Evolutionary conservation across 2,329 filamentous ascomycete genomes (phyloP), one percentile per base, ranked within the genome.

Genomic region (Exophiala dermatitidis): DNA sequence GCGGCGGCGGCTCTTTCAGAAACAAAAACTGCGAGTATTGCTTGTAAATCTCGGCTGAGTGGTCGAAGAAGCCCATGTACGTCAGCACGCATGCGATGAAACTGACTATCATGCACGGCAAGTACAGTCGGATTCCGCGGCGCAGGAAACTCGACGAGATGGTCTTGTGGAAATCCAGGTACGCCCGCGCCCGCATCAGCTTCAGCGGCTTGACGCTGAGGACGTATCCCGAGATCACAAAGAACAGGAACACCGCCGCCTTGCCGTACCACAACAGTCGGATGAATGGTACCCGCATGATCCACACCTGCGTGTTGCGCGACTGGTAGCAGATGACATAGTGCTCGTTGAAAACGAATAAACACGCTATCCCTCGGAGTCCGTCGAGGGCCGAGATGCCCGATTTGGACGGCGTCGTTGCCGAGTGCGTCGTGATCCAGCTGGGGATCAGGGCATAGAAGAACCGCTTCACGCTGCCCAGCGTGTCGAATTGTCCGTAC

Each of bases 211-310:
- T 70, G 52, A 69, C 68, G 19, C 72, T 73, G 34, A 75, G 64
- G n/a, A 74, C 72, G 52, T 75, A 75, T 47, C 72, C 73, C 6
- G 72, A 74, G 29, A 75, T 69, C 34, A 75, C 69, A 59, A 75
- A 75, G 63, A 75, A 75, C 29, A 75, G 69, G 46, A 69, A 67
- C 8, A 75, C 72, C 5, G 46, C 41, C 19, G 55, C 54, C 37
- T 51, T 48, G 37, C 57, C 57, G 30, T 54, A 52, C 43, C 46
- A 58, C 10, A 51, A 26, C 9, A 55, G 53, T 4, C 53, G 53
- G 34, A 53, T 56, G 34, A 53, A 56, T 9, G 49, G 50, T 2
- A 52, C 49, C 26, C 53, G 33, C 49, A 49, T 53, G 33, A 56
- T 37, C 49, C 49, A 56, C 4, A 49, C 41, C 45, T 53, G 53